phyloP scores from a whole-genome alignment of 1,284 basidiomycete species.

The Ganoderma lingzhi region DNA sequence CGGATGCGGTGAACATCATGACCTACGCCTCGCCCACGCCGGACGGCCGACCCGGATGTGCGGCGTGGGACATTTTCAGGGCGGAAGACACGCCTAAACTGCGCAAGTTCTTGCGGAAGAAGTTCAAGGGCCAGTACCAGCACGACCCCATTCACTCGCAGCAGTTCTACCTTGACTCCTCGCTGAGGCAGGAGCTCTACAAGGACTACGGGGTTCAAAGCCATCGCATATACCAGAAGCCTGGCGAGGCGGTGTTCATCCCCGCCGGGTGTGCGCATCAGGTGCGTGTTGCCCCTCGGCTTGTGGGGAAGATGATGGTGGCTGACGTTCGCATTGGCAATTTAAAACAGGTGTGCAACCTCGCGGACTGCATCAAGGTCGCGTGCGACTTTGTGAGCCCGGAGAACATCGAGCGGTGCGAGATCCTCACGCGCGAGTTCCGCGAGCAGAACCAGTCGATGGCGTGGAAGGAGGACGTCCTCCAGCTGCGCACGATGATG shows the following conservation, averaged over 20 bases:
- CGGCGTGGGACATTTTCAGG: conserved; percentile 92
- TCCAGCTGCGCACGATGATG: conserved; percentile 92
- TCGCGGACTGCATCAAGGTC: conserved; percentile 94
- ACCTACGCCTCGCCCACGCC: conserved; percentile 70
- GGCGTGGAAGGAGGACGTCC: conserved; percentile 94
- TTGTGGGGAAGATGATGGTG: not conserved
- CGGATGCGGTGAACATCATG: conserved; percentile 95
- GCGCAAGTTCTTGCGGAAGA: conserved; percentile 74
- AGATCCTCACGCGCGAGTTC: conserved; percentile 88
- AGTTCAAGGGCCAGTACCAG: conserved; percentile 58
- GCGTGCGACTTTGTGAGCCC: conserved; percentile 97
- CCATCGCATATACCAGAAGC: conserved; percentile 87
- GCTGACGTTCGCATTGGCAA: conserved; percentile 15
- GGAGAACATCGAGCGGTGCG: conserved; percentile 89
- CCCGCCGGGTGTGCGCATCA: conserved; percentile 97
- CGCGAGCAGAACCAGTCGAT: conserved; percentile 85
- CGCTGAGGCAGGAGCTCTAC: conserved; percentile 73
- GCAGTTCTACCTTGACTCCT: conserved; percentile 83
- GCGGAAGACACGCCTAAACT: conserved; percentile 85
- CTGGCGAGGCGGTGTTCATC: conserved; percentile 95
- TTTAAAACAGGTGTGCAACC: conserved; percentile 72
- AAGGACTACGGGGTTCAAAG: conserved; percentile 77
- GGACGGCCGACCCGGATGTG: conserved; percentile 78
- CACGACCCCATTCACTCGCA: conserved; percentile 94
- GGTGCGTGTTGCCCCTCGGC: conserved; percentile 53